Base-by-base conservation (phyloP, 768 basidiomycete species). In the Lactifluus piperatus region DNA sequence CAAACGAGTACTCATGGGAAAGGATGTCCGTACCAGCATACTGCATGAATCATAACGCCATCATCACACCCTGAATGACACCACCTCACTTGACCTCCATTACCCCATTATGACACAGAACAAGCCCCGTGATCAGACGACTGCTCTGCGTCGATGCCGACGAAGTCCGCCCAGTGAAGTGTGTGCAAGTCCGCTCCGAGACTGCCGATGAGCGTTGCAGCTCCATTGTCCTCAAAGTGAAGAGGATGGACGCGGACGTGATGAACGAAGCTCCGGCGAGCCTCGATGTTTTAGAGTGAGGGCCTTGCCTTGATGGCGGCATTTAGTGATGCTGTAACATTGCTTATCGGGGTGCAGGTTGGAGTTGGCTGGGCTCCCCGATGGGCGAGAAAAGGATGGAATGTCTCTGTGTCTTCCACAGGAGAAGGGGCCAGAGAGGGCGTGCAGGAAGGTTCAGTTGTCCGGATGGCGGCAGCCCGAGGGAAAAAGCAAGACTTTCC, bases 261-360 rank as follows among this genome's bases (percentile, higher is more conserved):
- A 80, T 75, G 66, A 80, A 79, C 7, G 75, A 75, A 20, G 73
- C 76, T n/a, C n/a, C n/a, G n/a, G 46, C 76, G 34, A 11, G 34
- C 34, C 34, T 34, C 34, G 34, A 13, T 34, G n/a, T 8, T 34
- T 9, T 10, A 34, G 34, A 9, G 34, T 34, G 34, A 34, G 34
- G 3, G 69, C 62, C 10, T 60, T 11, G 69, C 62, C 10, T 60
- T 61, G 27, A 61, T 58, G 22, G 32, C 18, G 75, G 64, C 65
- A 58, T 78, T 71, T 39, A 78, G 69, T 61, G 78, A 77, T 1
- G 56, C 58, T 5, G 75, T 68, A 6, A 76, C 59, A 10, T 70
- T 48, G 26, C 52, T 16, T 16, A 69, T 60, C 8, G 66, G 54
- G 53, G 78, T n/a, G 56, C 5, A 75, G 62, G 8, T 55, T 39